Conservation (phyloP, 169 alveolate species). For the Plasmodium vivax region DNA sequence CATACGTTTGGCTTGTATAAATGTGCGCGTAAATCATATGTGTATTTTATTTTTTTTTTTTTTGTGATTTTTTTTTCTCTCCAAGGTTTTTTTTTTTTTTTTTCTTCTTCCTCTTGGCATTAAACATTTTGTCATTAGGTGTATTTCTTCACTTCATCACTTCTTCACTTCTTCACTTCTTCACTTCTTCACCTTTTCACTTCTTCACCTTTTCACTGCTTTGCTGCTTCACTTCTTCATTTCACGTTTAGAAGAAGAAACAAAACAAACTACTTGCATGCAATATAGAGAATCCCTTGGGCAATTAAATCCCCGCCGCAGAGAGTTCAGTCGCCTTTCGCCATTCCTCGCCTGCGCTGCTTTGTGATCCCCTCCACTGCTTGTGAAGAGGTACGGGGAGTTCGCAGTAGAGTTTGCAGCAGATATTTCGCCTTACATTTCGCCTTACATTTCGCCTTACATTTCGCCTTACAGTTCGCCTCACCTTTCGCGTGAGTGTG, state of each 20-base stretch:
- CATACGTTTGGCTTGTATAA: neutral
- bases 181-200: neutral
- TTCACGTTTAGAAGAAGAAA: neutral
- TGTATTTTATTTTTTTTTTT: neutral
- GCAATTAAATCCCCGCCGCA: neutral
- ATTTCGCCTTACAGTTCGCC: too few relatives aligned
- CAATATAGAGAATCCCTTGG: neutral
- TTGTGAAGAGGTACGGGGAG: neutral
- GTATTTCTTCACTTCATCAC: neutral
- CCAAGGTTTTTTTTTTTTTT: neutral
- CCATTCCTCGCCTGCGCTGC: neutral
- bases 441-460: neutral
- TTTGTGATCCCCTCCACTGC: neutral
- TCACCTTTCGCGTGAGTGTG: neutral
- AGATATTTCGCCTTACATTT: too few relatives aligned
- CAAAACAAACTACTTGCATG: neutral
- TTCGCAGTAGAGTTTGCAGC: too few relatives aligned
- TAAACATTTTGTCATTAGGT: neutral
- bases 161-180: neutral
- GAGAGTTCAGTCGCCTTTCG: neutral
- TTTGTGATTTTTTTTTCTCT: neutral
- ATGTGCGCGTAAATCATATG: neutral
- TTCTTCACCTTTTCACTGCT: too few relatives aligned
- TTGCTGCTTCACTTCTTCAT: neutral
- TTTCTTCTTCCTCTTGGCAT: neutral